These are phyloP conservation scores for Fusarium multiceps DNA, from an alignment of 2,329 filamentous ascomycete species.

Conservation along the genomic window DNA sequence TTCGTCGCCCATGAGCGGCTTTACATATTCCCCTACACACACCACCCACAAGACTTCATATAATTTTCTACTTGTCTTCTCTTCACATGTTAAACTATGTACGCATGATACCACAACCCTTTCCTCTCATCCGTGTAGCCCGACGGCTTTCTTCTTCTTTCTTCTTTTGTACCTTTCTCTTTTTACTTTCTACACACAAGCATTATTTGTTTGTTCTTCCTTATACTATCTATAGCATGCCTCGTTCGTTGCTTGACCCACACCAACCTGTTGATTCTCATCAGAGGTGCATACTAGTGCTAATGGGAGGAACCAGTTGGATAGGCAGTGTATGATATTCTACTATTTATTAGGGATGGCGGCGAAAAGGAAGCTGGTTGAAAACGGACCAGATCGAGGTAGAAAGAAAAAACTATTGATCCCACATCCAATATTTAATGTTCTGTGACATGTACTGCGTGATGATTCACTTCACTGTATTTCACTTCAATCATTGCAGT, in stretches of 20 bases:
- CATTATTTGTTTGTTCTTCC: constrained; percentile 9
- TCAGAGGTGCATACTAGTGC: constrained; percentile 3
- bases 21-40: constrained; percentile 18
- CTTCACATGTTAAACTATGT: constrained; percentile 37
- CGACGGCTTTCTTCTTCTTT: constrained; percentile 22
- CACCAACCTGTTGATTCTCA: constrained; percentile 11
- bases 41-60: constrained; percentile 4
- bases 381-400: constrained; percentile 24
- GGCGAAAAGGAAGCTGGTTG: constrained; percentile 8
- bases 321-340: constrained; percentile 23
- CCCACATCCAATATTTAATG: background rate
- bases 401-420: constrained; percentile 32
- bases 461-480: background rate
- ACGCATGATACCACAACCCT: constrained; percentile 41
- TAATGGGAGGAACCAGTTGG: constrained; percentile 17
- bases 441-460: background rate
- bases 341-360: constrained; percentile 2
- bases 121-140: constrained; percentile 22
- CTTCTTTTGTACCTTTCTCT: constrained; percentile 15
- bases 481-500: background rate
- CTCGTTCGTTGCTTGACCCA: constrained; percentile 12
- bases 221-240: constrained; percentile 2
- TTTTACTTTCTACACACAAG: constrained; percentile 22
- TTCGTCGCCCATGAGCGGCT: background rate
- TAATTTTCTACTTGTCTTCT: constrained; percentile 37